Base-by-base conservation (phyloP, 2,329 filamentous ascomycete genomes). In the Penicillium sp. region DNA sequence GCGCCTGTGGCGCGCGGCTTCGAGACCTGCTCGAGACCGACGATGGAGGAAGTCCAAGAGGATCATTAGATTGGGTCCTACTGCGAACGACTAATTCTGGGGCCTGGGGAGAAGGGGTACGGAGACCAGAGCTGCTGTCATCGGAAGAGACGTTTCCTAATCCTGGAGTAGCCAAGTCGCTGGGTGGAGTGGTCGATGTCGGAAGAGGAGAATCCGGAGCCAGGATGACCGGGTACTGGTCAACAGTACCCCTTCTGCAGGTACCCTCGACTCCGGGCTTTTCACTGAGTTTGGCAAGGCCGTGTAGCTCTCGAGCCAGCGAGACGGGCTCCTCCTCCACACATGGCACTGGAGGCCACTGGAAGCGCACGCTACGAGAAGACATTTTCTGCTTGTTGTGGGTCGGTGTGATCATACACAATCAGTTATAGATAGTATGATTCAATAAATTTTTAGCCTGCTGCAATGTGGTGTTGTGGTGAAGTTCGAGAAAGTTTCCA, bases 301-400 rank as follows among this genome's bases (percentile, higher is more conserved):
- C 73, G 27, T 71, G 56, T 13, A 76, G 52, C 62, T 80, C 77
- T 59, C 73, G 73, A 19, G 75, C 70, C 26, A 80, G 69, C 29
- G 77, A 74, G 33, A 68, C 65, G n/a, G 65, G 59, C 62, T 79
- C 77, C 56, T 79, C 77, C 60, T 80, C 78, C 52, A 78, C 78
- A 50, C 62, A 73, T 26, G 78, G 77, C 53, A 70, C 70, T 21
- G 78, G 78, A 33, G 78, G 77, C 73, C 72, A 76, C 48, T 63
- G 68, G 44, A 68, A 63, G 58, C 69, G 66, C 54, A 68, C 63
- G 56, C 64, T 53, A 29, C 61, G 63, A 62, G 52, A 61, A 48
- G 61, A 58, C 66, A 70, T 70, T 27, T 57, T 57, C 22, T 57
- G 33, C 29, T 52, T 44, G 13, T 9, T 46, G 33, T 3, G 52